A percentile compares a stretch with the other conserved stretches of the same genome.
Evolutionary conservation across 2,329 filamentous ascomycete species (phyloP).

Genomic region (Celoporthe dispersa): DNA sequence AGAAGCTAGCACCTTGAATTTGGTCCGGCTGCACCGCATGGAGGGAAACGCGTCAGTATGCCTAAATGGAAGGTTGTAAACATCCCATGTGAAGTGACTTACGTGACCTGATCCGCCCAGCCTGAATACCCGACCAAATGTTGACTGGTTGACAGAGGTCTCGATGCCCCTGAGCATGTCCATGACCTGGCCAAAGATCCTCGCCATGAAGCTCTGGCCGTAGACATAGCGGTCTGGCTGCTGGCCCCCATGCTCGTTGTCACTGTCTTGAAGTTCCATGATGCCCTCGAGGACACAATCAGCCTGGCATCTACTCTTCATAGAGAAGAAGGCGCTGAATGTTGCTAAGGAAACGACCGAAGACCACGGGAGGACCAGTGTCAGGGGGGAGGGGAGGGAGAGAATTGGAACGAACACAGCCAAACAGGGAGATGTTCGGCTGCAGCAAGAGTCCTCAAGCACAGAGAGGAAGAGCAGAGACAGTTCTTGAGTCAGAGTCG

Average conservation of each 20-base stretch:
- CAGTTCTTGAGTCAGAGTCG: constrained; percentile 21
- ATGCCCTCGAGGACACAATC: neutral
- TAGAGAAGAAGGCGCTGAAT: neutral
- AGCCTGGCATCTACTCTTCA: constrained; percentile 17
- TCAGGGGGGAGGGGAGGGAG: neutral
- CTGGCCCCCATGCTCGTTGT: constrained; percentile 18
- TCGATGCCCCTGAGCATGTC: constrained; percentile 35
- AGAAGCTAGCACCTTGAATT: constrained; percentile 71
- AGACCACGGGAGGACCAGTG: neutral
- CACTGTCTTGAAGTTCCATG: constrained; percentile 12
- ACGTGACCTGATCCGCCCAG: constrained; percentile 66
- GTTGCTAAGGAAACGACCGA: constrained; percentile 8
- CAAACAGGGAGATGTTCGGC: neutral
- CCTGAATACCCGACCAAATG: constrained; percentile 61
- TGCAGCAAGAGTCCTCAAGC: neutral
- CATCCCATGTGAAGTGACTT: constrained; percentile 6
- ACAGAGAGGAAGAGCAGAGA: constrained; percentile 16
- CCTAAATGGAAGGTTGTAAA: no score
- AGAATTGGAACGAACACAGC: neutral
- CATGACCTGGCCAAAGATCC: constrained; percentile 21
- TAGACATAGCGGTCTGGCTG: constrained; percentile 19
- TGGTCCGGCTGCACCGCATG: constrained; percentile 59
- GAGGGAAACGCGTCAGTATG: neutral
- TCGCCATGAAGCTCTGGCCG: constrained; percentile 19
- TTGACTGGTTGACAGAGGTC: constrained; percentile 41